phyloP scores from a whole-genome alignment of 1,139 yeast species.

The Saccharomycopsis hybrid region DNA sequence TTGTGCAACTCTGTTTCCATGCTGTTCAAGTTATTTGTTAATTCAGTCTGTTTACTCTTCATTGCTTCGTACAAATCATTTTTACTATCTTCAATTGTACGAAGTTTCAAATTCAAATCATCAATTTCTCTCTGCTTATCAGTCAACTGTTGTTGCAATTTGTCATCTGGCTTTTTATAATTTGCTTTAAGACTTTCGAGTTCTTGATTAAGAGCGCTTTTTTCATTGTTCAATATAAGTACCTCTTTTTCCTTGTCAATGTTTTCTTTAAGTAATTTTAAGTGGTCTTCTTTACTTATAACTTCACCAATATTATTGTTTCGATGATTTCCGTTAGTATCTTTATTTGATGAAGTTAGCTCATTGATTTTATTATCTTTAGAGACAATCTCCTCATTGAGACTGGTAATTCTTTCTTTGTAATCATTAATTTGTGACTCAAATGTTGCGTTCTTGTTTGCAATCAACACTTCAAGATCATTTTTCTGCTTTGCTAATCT shows the following conservation, averaged over 20 bases:
- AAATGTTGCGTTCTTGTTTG: conserved; percentile 21
- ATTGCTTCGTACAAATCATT: conserved; percentile 11
- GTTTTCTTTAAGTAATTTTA: conserved; percentile 12
- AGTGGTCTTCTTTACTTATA: conserved; percentile 6
- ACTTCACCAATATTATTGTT: background rate
- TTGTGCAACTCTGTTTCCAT: background rate
- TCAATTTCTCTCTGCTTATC: conserved; percentile 5
- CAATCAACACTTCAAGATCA: conserved; percentile 17
- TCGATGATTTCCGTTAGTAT: background rate
- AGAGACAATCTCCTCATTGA: conserved; percentile 4
- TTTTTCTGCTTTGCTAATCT: conserved; percentile 18
- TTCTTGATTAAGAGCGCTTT: conserved; percentile 6
- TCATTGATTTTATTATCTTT: conserved; percentile 9
- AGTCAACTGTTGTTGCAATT: conserved; percentile 1
- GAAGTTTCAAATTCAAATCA: background rate
- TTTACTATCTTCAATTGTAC: conserved; percentile 3
- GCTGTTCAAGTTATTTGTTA: background rate
- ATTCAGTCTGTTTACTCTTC: conserved; percentile 1
- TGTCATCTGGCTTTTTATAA: conserved; percentile 9
- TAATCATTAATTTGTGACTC: conserved; percentile 18
- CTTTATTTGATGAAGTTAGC: background rate
- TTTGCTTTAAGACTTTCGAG: conserved; percentile 6
- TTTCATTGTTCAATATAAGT: conserved; percentile 4
- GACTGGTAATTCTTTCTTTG: conserved; percentile 7
- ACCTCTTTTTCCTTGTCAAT: conserved; percentile 13